Conservation (phyloP, 2,329 filamentous ascomycete species). For the Parasarocladium wereldwijsianum region DNA sequence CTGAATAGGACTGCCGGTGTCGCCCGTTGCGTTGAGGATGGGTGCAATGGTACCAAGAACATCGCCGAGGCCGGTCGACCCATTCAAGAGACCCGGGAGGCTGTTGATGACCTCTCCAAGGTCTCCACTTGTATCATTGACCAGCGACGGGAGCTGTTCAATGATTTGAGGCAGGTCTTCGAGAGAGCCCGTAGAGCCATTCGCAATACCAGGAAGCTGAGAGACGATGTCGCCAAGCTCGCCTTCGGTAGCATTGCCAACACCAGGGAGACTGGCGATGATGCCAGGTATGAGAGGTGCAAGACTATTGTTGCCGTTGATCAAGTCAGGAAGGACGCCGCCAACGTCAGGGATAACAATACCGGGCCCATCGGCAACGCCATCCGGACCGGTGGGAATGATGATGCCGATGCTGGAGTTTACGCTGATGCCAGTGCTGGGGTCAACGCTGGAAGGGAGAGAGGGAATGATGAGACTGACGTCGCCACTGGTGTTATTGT, state of each 20-base stretch:
- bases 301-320: not conserved
- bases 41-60: not conserved
- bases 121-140: not conserved
- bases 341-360: slow-evolving; percentile 1
- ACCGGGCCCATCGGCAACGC: not conserved
- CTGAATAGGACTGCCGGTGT: not conserved
- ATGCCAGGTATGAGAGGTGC: slow-evolving; percentile 1
- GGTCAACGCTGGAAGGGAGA: not conserved
- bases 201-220: slow-evolving; percentile 1
- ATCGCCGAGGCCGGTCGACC: not conserved
- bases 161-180: slow-evolving; percentile 2
- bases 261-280: slow-evolving; percentile 1
- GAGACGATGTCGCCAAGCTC: slow-evolving; percentile 2
- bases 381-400: not conserved
- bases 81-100: not conserved
- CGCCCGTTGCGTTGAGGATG: not conserved
- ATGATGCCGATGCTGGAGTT: not conserved
- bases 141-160: not conserved
- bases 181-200: slow-evolving; percentile 1
- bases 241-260: not conserved
- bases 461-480: slow-evolving; percentile 2
- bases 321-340: not conserved
- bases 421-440: not conserved
- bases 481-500: not conserved
- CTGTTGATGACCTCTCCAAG: slow-evolving; percentile 2